Percentiles rank a stretch among this genome's conserved stretches.
phyloP scores from a whole-genome alignment of 164 flowering plant species.

The Stephania japonica region DNA sequence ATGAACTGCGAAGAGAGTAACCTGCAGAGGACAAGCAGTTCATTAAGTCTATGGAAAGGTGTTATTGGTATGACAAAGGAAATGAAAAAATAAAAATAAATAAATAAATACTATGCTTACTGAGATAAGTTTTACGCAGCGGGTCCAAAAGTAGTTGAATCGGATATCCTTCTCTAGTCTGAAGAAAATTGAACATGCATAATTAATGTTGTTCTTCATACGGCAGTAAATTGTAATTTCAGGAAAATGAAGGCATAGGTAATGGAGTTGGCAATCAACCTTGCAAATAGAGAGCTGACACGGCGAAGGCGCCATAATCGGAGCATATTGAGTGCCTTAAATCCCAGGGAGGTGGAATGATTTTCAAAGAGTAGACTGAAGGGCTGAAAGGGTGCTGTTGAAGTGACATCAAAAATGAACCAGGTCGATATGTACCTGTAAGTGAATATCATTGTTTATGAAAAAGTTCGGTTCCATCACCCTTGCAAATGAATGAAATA shows the following conservation, averaged over 20 bases:
- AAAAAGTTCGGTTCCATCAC: background rate
- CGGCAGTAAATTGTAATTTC: constrained; percentile 13
- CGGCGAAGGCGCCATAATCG: constrained; percentile 95
- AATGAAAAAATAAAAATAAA: no score
- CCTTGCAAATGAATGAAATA: constrained; percentile 7
- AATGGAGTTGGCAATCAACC: constrained; percentile 37
- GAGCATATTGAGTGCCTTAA: constrained; percentile 73
- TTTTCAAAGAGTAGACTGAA: constrained; percentile 57
- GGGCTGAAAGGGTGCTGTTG: constrained; percentile 80
- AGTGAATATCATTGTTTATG: constrained; percentile 7
- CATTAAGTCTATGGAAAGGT: background rate
- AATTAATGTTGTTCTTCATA: constrained; percentile 16
- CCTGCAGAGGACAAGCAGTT: constrained; percentile 37
- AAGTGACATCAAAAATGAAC: constrained; percentile 84
- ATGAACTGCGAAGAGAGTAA: constrained; percentile 88
- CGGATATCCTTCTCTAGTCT: constrained; percentile 96
- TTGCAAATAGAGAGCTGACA: constrained; percentile 92
- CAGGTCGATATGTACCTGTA: constrained; percentile 88
- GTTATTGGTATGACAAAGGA: background rate
- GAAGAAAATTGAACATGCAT: constrained; percentile 27
- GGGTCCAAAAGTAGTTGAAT: constrained; percentile 93
- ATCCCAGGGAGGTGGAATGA: constrained; percentile 47
- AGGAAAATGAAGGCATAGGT: constrained; percentile 13
- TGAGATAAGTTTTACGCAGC: constrained; percentile 82
- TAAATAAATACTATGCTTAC: constrained; percentile 45